Conservation (phyloP, 148 eudicot species). For the Vaccinium darrowii region DNA sequence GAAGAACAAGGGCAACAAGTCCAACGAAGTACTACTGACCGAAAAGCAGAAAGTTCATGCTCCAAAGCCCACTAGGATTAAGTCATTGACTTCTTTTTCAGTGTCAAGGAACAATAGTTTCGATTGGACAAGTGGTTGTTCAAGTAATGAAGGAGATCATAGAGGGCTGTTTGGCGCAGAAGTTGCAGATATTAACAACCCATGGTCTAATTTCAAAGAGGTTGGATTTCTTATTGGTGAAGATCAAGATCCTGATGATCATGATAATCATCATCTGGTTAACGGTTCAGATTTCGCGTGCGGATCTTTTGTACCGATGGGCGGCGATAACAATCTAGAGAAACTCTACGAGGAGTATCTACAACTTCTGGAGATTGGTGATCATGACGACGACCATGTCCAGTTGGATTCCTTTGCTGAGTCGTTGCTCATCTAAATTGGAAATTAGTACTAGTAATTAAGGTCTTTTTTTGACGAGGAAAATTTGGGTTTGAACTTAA, state of each 20-base stretch:
- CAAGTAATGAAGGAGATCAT: conserved; percentile 6
- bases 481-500: not conserved
- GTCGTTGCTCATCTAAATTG: conserved; percentile 4
- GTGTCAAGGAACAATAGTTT: conserved; percentile 36
- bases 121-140: conserved; percentile 20
- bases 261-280: not conserved
- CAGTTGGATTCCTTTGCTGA: conserved; percentile 20
- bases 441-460: not conserved
- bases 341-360: conserved; percentile 59
- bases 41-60: conserved; percentile 30
- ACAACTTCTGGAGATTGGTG: conserved; percentile 36
- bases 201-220: not conserved
- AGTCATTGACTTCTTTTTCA: conserved; percentile 24
- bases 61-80: conserved; percentile 46
- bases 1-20: conserved; percentile 6
- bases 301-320: not conserved
- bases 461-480: not conserved
- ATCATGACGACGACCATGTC: conserved; percentile 16
- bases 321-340: conserved; percentile 23
- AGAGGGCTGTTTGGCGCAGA: not conserved
- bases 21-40: not conserved
- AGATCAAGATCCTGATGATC: conserved; percentile 2
- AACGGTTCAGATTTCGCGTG: not conserved
- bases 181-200: not conserved
- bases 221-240: conserved; percentile 12